Percentiles rank a stretch among this genome's conserved stretches.
Conservation (phyloP, 2,329 filamentous ascomycete species). For the Talaromyces sp. region DNA sequence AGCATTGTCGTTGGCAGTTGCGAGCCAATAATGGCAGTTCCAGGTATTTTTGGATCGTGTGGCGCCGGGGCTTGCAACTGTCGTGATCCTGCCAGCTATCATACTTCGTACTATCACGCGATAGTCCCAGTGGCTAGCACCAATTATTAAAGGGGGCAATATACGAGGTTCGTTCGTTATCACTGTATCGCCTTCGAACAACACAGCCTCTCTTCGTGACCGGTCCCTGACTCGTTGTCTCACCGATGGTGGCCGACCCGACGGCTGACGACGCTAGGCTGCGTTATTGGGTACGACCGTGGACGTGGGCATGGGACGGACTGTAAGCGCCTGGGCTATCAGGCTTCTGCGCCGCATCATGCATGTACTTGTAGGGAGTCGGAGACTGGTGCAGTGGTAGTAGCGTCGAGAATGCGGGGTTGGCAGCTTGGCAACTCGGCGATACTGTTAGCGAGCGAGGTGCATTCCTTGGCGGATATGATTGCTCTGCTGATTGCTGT, state of each 20-base stretch:
- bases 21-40: background rate
- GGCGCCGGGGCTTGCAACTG: background rate
- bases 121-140: background rate
- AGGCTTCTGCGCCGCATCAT: background rate
- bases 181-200: background rate
- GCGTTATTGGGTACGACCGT: background rate
- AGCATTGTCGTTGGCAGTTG: background rate
- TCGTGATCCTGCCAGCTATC: background rate
- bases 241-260: background rate
- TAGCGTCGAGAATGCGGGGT: background rate
- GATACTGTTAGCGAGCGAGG: background rate
- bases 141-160: background rate
- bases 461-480: background rate
- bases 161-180: background rate
- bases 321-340: background rate
- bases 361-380: background rate
- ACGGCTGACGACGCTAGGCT: background rate
- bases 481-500: background rate
- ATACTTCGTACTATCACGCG: background rate
- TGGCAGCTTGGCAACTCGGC: background rate
- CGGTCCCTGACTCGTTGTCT: background rate
- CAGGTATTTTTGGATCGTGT: background rate
- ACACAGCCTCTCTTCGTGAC: background rate
- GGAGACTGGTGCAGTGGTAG: background rate
- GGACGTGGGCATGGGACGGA: background rate